Percentiles rank a stretch among this genome's conserved stretches.
These are phyloP conservation scores for Auricularia sp. DNA, from an alignment of 768 basidiomycete genomes.

Conservation along the genomic window DNA sequence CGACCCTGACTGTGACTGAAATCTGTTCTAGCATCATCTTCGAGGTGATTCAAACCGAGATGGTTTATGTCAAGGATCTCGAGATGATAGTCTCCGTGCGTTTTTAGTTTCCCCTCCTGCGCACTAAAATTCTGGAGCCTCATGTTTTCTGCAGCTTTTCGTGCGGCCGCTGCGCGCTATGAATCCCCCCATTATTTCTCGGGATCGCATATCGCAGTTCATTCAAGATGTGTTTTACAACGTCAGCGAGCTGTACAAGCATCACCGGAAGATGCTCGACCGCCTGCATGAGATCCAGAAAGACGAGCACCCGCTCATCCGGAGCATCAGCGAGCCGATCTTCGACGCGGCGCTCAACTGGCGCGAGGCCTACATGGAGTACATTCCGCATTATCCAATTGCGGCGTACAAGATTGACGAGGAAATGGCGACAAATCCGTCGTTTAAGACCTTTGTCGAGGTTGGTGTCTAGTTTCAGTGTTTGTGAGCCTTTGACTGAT, in stretches of 20 bases:
- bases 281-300: constrained; percentile 79
- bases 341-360: constrained; percentile 89
- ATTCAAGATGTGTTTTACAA: constrained; percentile 87
- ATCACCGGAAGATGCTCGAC: constrained; percentile 69
- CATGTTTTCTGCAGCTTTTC: constrained; percentile 50
- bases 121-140: neutral
- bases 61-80: constrained; percentile 88
- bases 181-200: constrained; percentile 69
- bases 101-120: neutral
- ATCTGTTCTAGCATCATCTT: constrained; percentile 62
- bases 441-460: constrained; percentile 77
- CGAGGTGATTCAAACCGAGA: constrained; percentile 90
- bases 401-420: constrained; percentile 82
- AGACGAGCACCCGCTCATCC: constrained; percentile 75
- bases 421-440: constrained; percentile 70
- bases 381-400: constrained; percentile 87
- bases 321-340: constrained; percentile 71
- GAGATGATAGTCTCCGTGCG: constrained; percentile 73
- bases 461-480: constrained; percentile 22
- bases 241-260: constrained; percentile 59
- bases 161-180: constrained; percentile 61
- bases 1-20: neutral
- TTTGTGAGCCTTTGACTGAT: neutral
- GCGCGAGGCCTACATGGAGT: constrained; percentile 86
- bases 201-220: constrained; percentile 63